Conservation (phyloP, 2,329 filamentous ascomycete genomes). For the Polytolypa hystricis region DNA sequence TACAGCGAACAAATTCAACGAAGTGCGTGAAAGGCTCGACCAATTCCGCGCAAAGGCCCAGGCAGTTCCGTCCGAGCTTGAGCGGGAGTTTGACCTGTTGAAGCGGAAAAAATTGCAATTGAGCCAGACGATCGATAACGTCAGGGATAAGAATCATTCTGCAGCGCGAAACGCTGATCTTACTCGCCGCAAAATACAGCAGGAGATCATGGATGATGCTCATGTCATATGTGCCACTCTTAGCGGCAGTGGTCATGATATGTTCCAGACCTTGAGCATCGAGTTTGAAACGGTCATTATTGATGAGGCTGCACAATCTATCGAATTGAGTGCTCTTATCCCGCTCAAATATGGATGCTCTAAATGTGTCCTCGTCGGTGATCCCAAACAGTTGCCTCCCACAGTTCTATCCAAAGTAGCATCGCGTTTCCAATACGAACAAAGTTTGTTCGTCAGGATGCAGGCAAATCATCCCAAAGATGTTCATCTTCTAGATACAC, state of each 20-base stretch:
- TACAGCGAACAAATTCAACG: conserved; percentile 54
- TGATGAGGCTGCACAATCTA: conserved; percentile 95
- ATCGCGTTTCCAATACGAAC: conserved; percentile 86
- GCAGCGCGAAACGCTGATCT: conserved; percentile 77
- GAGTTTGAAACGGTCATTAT: conserved; percentile 99
- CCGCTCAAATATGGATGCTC: conserved; percentile 94
- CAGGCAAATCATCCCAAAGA: conserved; percentile 80
- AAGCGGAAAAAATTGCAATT: conserved; percentile 67
- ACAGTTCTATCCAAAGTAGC: conserved; percentile 93
- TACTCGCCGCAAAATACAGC: conserved; percentile 70
- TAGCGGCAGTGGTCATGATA: conserved; percentile 91
- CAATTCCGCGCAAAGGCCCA: conserved; percentile 47
- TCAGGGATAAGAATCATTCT: conserved; percentile 75
- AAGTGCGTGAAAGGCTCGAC: conserved; percentile 61
- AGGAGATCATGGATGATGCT: conserved; percentile 79
- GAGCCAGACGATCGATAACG: conserved; percentile 72
- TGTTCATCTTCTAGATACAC: conserved; percentile 88
- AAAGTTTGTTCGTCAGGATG: conserved; percentile 97
- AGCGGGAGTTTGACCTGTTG: conserved; percentile 65
- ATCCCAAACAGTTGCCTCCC: conserved; percentile 92
- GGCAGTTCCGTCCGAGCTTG: conserved; percentile 40
- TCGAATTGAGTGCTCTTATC: conserved; percentile 91
- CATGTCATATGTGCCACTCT: conserved; percentile 92
- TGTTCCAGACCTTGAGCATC: conserved; percentile 87
- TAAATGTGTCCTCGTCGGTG: conserved; percentile 93